phyloP scores from a whole-genome alignment of 805 yeast species.

The Monosporozyma aquatica region DNA sequence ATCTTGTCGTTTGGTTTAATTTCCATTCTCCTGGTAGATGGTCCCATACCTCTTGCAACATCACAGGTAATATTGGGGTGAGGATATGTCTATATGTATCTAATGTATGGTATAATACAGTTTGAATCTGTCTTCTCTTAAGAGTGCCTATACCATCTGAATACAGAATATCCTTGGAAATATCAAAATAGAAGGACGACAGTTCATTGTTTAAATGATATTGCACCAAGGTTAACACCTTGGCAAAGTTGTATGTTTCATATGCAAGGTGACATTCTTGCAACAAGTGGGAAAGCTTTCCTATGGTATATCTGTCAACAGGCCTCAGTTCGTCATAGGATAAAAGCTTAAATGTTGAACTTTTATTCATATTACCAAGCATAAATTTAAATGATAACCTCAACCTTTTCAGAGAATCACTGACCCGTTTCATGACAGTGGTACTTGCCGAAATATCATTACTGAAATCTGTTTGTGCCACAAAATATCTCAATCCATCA shows the following conservation, averaged over 20 bases:
- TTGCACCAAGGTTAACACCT: constrained; percentile 57
- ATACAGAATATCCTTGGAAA: constrained; percentile 77
- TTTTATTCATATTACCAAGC: constrained; percentile 62
- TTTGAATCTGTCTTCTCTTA: constrained; percentile 40
- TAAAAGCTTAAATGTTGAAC: constrained; percentile 29
- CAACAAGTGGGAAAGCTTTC: constrained; percentile 43
- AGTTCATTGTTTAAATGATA: constrained; percentile 65
- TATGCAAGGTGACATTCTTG: constrained; percentile 37
- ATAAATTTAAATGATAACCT: constrained; percentile 74
- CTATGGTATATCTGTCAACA: constrained; percentile 57
- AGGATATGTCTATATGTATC: constrained; percentile 55
- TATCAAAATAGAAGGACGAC: constrained; percentile 79
- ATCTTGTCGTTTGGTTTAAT: constrained; percentile 4
- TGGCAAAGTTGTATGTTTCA: constrained; percentile 53
- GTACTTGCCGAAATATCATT: constrained; percentile 71
- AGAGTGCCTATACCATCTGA: constrained; percentile 45
- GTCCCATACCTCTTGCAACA: constrained; percentile 86
- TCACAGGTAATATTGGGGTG: constrained; percentile 74
- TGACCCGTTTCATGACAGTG: constrained; percentile 62
- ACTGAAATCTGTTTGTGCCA: constrained; percentile 80
- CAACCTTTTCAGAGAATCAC: constrained; percentile 71
- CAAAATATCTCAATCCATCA: constrained; percentile 87
- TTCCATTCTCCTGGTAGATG: constrained; percentile 34
- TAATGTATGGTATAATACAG: constrained; percentile 54
- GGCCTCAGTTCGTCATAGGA: constrained; percentile 33